A percentile compares a stretch with the other conserved stretches of the same genome.
phyloP scores from a whole-genome alignment of 305 asterid species.

The Rubia peregrina region DNA sequence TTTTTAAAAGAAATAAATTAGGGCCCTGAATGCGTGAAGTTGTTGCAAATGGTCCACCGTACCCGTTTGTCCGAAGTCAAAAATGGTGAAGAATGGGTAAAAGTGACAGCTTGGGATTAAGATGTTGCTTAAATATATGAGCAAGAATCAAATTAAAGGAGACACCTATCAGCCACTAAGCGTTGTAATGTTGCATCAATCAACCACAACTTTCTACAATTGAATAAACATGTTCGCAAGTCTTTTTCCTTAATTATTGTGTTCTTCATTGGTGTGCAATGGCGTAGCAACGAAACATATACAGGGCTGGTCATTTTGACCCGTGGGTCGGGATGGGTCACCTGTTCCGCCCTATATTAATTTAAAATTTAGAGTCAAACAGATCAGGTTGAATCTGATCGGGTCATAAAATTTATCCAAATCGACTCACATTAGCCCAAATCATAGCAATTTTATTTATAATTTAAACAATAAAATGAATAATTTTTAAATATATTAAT shows the following conservation, averaged over 20 bases:
- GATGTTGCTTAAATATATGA: background rate
- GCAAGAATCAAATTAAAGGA: background rate
- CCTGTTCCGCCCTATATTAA: no score
- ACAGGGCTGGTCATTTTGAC: no score
- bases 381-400: no score
- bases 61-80: background rate
- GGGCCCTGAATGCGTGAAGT: background rate
- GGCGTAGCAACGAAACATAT: no score
- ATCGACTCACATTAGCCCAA: no score
- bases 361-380: no score
- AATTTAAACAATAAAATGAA: no score
- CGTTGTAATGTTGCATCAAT: conserved; percentile 28
- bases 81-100: background rate
- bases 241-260: conserved; percentile 15
- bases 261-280: conserved; percentile 3
- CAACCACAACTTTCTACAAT: conserved; percentile 44
- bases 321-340: no score
- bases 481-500: no score
- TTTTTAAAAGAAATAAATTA: background rate
- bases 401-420: no score
- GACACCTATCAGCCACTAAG: conserved; percentile 15
- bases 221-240: conserved; percentile 31
- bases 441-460: no score
- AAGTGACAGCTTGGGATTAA: background rate
- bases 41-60: background rate